Evolutionary conservation across 208 protist genomes (phyloP), one percentile per base, ranked within the genome.

Genomic region (Trypanosoma platydactyli): DNA sequence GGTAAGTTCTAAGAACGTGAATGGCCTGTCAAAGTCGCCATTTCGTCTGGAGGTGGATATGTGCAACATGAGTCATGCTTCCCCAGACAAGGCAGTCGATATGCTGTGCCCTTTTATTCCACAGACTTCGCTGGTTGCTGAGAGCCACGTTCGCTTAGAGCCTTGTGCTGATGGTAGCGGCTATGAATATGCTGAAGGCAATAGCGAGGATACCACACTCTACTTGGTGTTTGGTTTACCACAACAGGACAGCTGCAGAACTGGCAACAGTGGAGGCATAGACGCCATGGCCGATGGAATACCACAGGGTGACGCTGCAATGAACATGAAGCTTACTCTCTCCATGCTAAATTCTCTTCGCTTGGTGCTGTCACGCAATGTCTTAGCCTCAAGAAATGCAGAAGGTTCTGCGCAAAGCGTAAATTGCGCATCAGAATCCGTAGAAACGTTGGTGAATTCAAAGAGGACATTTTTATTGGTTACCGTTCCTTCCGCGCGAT

Each of bases 121-220:
- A 18, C 46, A 62, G 18, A 27, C 58, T 13, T 48, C 49, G 29
- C 25, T 66, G n/a, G 3, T 48, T 22, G 48, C 45, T 3, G 58
- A 67, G 51, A 73, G 61, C 33, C 52, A 65, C 42, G 40, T 41
- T 16, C 57, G 30, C 27, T 18, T 73, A 18, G 27, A 52, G 24
- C 50, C 56, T 51, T 57, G 65, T 25, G 49, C 41, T 25, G 58
- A 73, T 5, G 48, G 42, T 3, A 62, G 45, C 54, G 53, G 49
- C 15, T 73, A 73, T 27, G 42, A 62, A n/a, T 73, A 66, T 56
- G 20, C 33, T 9, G n/a, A 58, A 27, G 49, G 58, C 49, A 25
- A 25, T 0, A 25, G 40, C 48, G 16, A 25, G 9, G 68, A 73
- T 27, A 42, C 62, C 1, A 29, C 58, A 18, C 20, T 60, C 25